A percentile compares a stretch with the other conserved stretches of the same genome.
Conservation (phyloP, 306 rosid species). For the Ochetophila trinervis region DNA sequence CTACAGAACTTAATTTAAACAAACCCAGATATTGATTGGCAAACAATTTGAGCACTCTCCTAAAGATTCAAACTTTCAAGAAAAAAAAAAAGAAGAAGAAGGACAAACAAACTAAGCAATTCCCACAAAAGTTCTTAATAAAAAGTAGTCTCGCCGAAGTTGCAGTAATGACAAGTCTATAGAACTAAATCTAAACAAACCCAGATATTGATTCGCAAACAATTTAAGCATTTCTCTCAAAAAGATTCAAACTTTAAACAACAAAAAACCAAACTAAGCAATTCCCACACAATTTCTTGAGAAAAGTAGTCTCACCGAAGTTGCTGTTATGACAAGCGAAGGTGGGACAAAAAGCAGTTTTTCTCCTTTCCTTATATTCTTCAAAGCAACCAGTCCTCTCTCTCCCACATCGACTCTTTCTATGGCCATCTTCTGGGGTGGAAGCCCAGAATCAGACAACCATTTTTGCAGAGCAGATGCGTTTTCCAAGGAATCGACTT, state of each 20-base stretch:
- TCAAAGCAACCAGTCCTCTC: slow-evolving; percentile 86
- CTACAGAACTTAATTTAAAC: background rate
- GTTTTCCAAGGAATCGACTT: slow-evolving; percentile 68
- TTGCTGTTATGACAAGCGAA: slow-evolving; percentile 58
- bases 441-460: slow-evolving; percentile 78
- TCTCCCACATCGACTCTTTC: slow-evolving; percentile 81
- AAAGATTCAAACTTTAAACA: background rate
- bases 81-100: too few relatives aligned
- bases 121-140: slow-evolving; percentile 3
- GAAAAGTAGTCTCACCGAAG: slow-evolving; percentile 47
- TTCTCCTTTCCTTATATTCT: slow-evolving; percentile 88
- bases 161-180: slow-evolving; percentile 50
- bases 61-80: background rate
- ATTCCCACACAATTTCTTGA: slow-evolving; percentile 6
- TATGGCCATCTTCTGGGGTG: slow-evolving; percentile 87
- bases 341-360: slow-evolving; percentile 93
- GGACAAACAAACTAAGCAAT: background rate
- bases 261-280: background rate
- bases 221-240: too few relatives aligned
- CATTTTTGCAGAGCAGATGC: slow-evolving; percentile 74
- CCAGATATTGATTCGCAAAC: too few relatives aligned
- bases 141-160: slow-evolving; percentile 48
- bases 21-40: too few relatives aligned
- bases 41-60: too few relatives aligned
- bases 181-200: too few relatives aligned